These are phyloP conservation scores for Balansia obtecta DNA, from an alignment of 2,329 filamentous ascomycete species.

Conservation along the genomic window DNA sequence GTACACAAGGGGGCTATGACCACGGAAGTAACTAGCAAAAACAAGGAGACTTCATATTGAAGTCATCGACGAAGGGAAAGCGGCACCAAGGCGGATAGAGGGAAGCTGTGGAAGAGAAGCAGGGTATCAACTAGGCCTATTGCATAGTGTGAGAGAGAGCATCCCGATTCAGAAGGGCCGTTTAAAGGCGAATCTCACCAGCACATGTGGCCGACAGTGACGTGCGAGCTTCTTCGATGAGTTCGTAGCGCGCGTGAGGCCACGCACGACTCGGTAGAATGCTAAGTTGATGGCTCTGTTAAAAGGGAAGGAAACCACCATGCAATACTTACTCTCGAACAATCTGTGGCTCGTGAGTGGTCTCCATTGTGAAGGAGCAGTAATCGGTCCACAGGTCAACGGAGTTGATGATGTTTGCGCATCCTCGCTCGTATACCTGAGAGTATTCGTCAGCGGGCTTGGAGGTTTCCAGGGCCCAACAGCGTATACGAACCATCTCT, in stretches of 20 bases:
- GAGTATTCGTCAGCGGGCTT: constrained; percentile 1
- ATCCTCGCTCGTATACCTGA: constrained; percentile 87
- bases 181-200: constrained; percentile 63
- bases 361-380: constrained; percentile 96
- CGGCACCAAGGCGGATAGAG: constrained; percentile 18
- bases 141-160: constrained; percentile 53
- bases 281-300: constrained; percentile 40
- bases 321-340: constrained; percentile 96
- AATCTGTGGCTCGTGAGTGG: constrained; percentile 83
- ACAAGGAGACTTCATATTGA: constrained; percentile 20
- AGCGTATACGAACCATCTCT: constrained; percentile 62
- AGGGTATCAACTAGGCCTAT: constrained; percentile 44
- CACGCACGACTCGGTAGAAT: constrained; percentile 25
- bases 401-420: constrained; percentile 83
- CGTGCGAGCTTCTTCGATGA: constrained; percentile 20
- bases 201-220: constrained; percentile 28
- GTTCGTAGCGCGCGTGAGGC: constrained; percentile 23
- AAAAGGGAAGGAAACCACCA: constrained; percentile 54
- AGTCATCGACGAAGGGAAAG: constrained; percentile 21
- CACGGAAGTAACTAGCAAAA: constrained; percentile 38
- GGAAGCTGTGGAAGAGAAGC: constrained; percentile 25
- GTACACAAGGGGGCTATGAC: constrained; percentile 41
- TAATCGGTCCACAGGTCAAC: constrained; percentile 97
- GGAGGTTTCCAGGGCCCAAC: background rate
- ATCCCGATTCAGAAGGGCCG: constrained; percentile 43